Base-by-base conservation (phyloP, 169 alveolate genomes). In the Besnoitia besnoiti region DNA sequence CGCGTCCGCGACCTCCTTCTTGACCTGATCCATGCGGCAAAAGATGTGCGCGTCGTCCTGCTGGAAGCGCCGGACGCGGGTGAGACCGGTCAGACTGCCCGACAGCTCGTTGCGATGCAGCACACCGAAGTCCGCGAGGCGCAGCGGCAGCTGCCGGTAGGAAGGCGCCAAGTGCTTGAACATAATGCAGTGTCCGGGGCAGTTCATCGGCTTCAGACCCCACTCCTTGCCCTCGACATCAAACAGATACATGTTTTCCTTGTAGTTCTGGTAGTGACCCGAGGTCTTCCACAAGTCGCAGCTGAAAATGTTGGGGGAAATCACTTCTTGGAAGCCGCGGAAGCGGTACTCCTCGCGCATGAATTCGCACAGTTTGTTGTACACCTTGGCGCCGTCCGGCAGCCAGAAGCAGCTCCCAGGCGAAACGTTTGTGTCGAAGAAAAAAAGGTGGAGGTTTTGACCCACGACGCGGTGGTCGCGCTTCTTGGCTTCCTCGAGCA, bases 1-100 rank as follows among this genome's bases (percentile, higher is more conserved):
- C 47, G 97, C 96, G 24, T 95, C 95, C 40, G 95, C 90, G 44
- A 99, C 99, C 95, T 99, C 99, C 50, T 96, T 96, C 94, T 95
- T 95, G 90, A 99, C 97, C 91, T 94, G 99, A 40, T 98, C 99
- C 91, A 97, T 94, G 76, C 99, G 97, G 93, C 99, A 98, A 98
- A 99, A 99, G 79, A 99, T 98, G 95, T 99, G 99, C 27, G 99
- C 99, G 95, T 99, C 99, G 93, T 99, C 99, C 95, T 99, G 99
- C 94, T 98, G 99, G 97, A 99, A 99, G 92, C 99, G 97, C 91
- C 99, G 95, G 8, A 99, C 99, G 49, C 98, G 94, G 8, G 99
- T 99, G 47, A 99, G 97, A 35, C 99, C 99, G 47, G 99, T 95
- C 44, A 99, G 97, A 47, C 99, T 98, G n/a, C 99, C 99, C 4